Percentiles rank a stretch among this genome's conserved stretches.
phyloP scores from a whole-genome alignment of 805 yeast genomes.

The Metschnikowia matae region DNA sequence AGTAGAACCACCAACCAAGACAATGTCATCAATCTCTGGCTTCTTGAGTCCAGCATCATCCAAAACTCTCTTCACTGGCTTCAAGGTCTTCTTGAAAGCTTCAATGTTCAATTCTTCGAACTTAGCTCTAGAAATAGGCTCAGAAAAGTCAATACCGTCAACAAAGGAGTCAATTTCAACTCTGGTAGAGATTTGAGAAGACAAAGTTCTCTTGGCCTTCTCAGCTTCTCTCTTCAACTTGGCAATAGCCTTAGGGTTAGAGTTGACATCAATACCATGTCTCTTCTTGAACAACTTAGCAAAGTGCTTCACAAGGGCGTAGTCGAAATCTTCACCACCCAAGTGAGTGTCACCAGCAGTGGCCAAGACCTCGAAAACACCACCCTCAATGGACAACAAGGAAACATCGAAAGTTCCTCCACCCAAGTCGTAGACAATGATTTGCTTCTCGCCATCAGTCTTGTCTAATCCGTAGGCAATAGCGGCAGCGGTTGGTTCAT shows the following conservation, averaged over 20 bases:
- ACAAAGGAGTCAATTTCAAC: slow-evolving; percentile 20
- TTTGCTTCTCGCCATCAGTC: slow-evolving; percentile 20
- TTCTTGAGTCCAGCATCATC: slow-evolving; percentile 19
- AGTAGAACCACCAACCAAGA: slow-evolving; percentile 22
- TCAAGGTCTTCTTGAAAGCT: slow-evolving; percentile 20
- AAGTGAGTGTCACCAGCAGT: slow-evolving; percentile 39
- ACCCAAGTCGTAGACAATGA: slow-evolving; percentile 22
- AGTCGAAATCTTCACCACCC: slow-evolving; percentile 23
- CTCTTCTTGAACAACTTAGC: slow-evolving; percentile 19
- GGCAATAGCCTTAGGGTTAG: slow-evolving; percentile 20
- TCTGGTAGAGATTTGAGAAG: slow-evolving; percentile 19
- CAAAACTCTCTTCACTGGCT: slow-evolving; percentile 21
- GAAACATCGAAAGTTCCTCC: slow-evolving; percentile 24
- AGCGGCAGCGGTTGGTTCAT: slow-evolving; percentile 23
- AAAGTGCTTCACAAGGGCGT: slow-evolving; percentile 19
- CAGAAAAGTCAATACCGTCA: slow-evolving; percentile 21
- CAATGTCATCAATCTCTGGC: slow-evolving; percentile 20
- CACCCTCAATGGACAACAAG: slow-evolving; percentile 22
- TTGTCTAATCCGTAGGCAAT: slow-evolving; percentile 30
- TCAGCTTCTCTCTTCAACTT: slow-evolving; percentile 23
- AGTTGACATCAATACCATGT: slow-evolving; percentile 16
- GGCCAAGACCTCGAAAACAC: slow-evolving; percentile 22
- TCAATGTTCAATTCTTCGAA: slow-evolving; percentile 22
- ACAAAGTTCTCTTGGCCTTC: slow-evolving; percentile 22
- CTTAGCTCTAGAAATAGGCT: slow-evolving; percentile 20